Conservation (phyloP, 768 basidiomycete species). For the Pleurotus sapidus region DNA sequence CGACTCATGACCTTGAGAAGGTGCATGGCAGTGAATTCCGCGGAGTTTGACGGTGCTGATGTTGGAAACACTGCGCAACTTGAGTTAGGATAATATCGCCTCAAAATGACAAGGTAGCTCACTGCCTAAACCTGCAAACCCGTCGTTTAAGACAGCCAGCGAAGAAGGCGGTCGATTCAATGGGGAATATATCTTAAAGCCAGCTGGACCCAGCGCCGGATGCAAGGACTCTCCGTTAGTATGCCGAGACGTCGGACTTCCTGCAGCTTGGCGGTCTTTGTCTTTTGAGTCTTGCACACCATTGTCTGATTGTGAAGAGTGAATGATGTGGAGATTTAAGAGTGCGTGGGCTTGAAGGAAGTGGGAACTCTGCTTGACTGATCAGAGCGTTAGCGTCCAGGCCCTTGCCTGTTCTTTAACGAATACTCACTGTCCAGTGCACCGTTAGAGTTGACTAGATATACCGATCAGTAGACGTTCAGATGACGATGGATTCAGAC, state of each 20-base stretch:
- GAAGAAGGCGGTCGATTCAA: constrained; percentile 25
- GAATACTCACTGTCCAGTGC: constrained; percentile 56
- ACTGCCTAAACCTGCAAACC: constrained; percentile 2
- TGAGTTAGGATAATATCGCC: not conserved
- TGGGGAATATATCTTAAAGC: constrained; percentile 59
- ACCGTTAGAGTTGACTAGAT: constrained; percentile 71
- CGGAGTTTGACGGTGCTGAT: constrained; percentile 45
- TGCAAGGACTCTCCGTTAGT: constrained; percentile 47
- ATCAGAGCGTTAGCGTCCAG: constrained; percentile 6
- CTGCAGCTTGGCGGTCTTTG: constrained; percentile 27
- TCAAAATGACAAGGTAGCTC: not conserved
- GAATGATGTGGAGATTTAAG: constrained; percentile 85
- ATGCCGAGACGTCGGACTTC: constrained; percentile 24
- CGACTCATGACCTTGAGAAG: constrained; percentile 81
- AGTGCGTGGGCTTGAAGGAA: constrained; percentile 84
- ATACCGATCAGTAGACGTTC: not conserved
- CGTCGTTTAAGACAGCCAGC: not conserved
- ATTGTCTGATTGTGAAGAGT: constrained; percentile 58
- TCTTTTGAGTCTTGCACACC: constrained; percentile 25
- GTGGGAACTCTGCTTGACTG: constrained; percentile 78
- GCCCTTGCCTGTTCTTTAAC: too few species aligned
- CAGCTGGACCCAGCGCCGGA: constrained; percentile 56
- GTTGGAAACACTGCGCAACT: constrained; percentile 24
- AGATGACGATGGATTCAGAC: constrained; percentile 12
- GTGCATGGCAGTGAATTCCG: constrained; percentile 77